Base-by-base conservation (phyloP, 805 yeast genomes). In the Lachancea dasiensis region DNA sequence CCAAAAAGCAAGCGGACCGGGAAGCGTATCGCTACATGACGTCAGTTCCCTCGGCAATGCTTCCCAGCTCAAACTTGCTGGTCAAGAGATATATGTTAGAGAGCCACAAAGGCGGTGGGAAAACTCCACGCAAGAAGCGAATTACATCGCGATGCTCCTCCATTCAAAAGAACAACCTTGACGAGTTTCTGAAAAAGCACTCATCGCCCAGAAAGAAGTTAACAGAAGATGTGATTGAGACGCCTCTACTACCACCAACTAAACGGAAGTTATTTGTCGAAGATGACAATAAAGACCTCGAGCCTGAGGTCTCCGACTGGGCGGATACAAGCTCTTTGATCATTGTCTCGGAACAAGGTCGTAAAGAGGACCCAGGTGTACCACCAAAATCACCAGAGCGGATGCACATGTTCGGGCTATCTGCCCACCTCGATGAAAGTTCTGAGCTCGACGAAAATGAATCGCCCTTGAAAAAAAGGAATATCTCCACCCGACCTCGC, bases 121-220 rank as follows among this genome's bases (percentile, higher is more conserved):
- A n/a, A 9, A 14, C 14, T 7, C 22, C 33, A 15, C 29, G 31
- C 6, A 26, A 21, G 24, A 38, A 33, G n/a, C 37, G 31, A 5
- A 17, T 16, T 4, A 32, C 45, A 22, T 40, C 46, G 10, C 45
- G 30, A 27, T 49, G 41, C 19, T 19, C 27, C 4, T 29, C 30
- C 11, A 40, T 39, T 15, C 62, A 57, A 36, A 49, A 47, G 27
- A 56, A 53, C 33, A 56, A 45, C 13, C 36, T 58, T 8, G 57
- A 55, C 31, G 33, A 8, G 1, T 57, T 55, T 32, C 36, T 56
- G 15, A 38, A 34, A 26, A 36, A 33, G 11, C 57, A 52, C 38
- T 33, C 56, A 1, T 44, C 58, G 1, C 56, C 57, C 11, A 20
- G 48, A 6, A 45, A 45, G 15, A 13, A n/a, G n/a, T n/a, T n/a